Evolutionary conservation across 306 rosid genomes (phyloP).

Genomic region (Biancaea sappan): DNA sequence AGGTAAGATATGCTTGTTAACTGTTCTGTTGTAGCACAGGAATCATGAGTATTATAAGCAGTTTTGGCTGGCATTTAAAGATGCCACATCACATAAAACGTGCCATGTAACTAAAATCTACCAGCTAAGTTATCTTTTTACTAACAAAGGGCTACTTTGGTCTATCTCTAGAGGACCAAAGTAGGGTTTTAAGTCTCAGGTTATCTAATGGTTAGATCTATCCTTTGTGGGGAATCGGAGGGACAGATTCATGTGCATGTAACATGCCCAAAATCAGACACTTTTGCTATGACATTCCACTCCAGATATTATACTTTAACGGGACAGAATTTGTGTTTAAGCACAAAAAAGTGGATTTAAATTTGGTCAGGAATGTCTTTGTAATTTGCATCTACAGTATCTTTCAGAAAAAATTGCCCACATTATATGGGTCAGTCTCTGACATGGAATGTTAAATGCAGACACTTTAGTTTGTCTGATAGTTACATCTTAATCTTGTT

Average conservation of each 20-base stretch:
- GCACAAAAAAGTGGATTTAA: neutral
- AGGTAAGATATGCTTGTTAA: slow-evolving; percentile 50
- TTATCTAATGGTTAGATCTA: neutral
- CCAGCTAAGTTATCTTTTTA: neutral
- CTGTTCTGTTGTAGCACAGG: slow-evolving; percentile 16
- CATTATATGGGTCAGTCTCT: neutral
- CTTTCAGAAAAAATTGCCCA: neutral
- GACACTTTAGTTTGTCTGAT: neutral
- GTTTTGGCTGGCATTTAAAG: neutral
- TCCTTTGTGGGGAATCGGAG: neutral
- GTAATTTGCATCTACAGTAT: neutral
- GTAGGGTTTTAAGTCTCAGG: neutral
- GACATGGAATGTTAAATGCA: neutral
- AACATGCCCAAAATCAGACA: neutral
- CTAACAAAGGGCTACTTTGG: too few species aligned
- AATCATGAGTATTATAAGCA: neutral
- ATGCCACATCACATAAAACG: neutral
- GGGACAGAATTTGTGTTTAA: neutral
- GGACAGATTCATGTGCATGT: neutral
- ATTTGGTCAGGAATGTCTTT: neutral
- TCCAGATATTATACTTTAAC: neutral
- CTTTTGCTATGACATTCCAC: neutral
- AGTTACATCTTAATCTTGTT: neutral
- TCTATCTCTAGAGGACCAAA: too few species aligned
- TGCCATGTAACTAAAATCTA: neutral